These are phyloP conservation scores for Epithele typhae DNA, from an alignment of 768 basidiomycete species.

Conservation along the genomic window DNA sequence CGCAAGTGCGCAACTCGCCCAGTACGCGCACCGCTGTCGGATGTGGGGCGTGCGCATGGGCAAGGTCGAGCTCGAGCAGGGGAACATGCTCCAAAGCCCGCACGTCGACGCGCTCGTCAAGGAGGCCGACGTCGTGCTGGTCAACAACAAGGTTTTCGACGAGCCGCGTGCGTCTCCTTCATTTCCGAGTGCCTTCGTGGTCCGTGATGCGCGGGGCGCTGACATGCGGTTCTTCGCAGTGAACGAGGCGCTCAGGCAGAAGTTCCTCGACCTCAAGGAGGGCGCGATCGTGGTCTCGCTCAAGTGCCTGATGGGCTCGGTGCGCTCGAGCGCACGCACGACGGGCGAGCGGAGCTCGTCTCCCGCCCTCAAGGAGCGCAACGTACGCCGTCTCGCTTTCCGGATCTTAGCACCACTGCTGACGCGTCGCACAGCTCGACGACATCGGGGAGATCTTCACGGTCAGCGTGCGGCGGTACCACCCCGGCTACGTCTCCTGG, in stretches of 20 bases:
- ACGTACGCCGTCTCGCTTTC: slow-evolving; percentile 3
- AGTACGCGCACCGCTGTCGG: slow-evolving; percentile 70
- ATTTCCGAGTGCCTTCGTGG: neutral
- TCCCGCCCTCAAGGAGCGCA: slow-evolving; percentile 13
- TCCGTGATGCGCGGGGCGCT: neutral
- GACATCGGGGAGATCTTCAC: slow-evolving; percentile 83
- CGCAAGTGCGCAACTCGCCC: slow-evolving; percentile 69
- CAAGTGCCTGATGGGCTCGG: slow-evolving; percentile 72
- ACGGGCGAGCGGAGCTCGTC: slow-evolving; percentile 13
- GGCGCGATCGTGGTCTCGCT: slow-evolving; percentile 88
- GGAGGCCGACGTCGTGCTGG: slow-evolving; percentile 86
- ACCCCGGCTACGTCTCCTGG: slow-evolving; percentile 80
- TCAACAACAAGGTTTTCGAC: slow-evolving; percentile 84
- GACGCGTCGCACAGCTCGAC: slow-evolving; percentile 44
- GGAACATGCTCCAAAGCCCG: slow-evolving; percentile 74
- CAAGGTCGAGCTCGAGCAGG: slow-evolving; percentile 74
- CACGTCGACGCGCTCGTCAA: slow-evolving; percentile 67
- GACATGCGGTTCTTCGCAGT: slow-evolving; percentile 38
- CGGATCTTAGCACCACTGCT: slow-evolving; percentile 18
- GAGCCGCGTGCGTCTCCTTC: slow-evolving; percentile 55
- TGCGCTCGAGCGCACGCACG: slow-evolving; percentile 75
- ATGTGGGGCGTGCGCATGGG: slow-evolving; percentile 90
- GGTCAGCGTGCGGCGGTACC: slow-evolving; percentile 62
- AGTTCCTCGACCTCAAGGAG: slow-evolving; percentile 93
- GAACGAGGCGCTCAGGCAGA: slow-evolving; percentile 81